phyloP scores from a whole-genome alignment of 805 yeast genomes.

The Cyberlindnera lachancei region DNA sequence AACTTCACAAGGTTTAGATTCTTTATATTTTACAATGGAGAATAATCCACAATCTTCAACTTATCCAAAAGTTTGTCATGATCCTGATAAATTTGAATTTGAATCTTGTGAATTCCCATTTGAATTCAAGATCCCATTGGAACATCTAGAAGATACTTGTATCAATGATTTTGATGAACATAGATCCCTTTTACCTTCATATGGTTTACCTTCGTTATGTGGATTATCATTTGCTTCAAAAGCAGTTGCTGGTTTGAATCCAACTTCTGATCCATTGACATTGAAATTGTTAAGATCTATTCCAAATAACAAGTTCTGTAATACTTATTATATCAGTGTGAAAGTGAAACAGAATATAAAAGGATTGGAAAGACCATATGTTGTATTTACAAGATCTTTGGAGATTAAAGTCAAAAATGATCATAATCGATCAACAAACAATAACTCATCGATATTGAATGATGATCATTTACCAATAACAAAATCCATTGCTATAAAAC shows the following conservation, averaged over 20 bases:
- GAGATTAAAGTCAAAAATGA: slow-evolving; percentile 13
- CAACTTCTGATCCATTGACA: slow-evolving; percentile 4
- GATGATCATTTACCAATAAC: slow-evolving; percentile 6
- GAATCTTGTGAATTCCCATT: slow-evolving; percentile 12
- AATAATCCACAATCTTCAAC: slow-evolving; percentile 6
- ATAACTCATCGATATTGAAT: too few species aligned
- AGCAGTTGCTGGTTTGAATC: slow-evolving; percentile 13
- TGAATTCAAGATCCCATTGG: slow-evolving; percentile 11
- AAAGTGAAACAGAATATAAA: slow-evolving; percentile 11
- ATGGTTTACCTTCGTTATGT: slow-evolving; percentile 15
- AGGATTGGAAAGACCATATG: slow-evolving; percentile 8
- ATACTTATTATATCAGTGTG: slow-evolving; percentile 11
- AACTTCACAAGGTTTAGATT: slow-evolving; percentile 5
- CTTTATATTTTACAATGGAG: slow-evolving; percentile 14
- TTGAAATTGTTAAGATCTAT: not conserved
- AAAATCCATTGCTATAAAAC: too few species aligned
- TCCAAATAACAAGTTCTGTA: slow-evolving; percentile 6
- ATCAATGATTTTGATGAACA: slow-evolving; percentile 4
- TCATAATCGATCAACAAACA: too few species aligned
- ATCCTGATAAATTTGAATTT: slow-evolving; percentile 7
- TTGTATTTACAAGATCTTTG: slow-evolving; percentile 13
- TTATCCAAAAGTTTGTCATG: slow-evolving; percentile 6
- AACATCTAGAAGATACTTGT: slow-evolving; percentile 13
- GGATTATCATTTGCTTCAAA: slow-evolving; percentile 11
- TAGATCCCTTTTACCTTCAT: slow-evolving; percentile 9